Evolutionary conservation across 179 eudicot genomes (phyloP), one percentile per base, ranked within the genome.

Genomic region (Amaranthus tricolor): DNA sequence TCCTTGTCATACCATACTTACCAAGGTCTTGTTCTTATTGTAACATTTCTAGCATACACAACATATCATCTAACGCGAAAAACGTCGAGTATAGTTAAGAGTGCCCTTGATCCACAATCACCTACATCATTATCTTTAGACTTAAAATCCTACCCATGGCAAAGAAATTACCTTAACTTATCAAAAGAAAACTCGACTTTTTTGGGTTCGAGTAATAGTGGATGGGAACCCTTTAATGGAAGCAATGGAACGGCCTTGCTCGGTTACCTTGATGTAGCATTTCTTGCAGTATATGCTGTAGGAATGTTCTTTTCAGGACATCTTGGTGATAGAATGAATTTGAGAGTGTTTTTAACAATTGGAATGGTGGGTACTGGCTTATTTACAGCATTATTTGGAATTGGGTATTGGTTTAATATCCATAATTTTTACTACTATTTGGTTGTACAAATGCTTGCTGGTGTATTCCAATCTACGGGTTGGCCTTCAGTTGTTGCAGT

Each of bases 401-500:
- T 90, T 15, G 98, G 96, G 7, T 94, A 91, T 67, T 94, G 93
- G 92, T 85, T 87, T 1, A 82, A 86, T 64, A 83, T 94, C 48
- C 98, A 94, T 74, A 49, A 83, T 8, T 94, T 94, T 62, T 89
- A 84, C 68, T 94, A 89, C 79, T 94, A 85, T 50, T 78, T 94
- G 81, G 77, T 85, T 11, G 78, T 86, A 1, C 98, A 94, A 80
- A 94, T 94, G 97, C 73, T 92, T 55, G 96, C 97, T 21, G 98
- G 98, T 54, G 82, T 94, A 79, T 86, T 90, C 70, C 98, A 94
- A 70, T 94, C 98, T 0, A 90, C 94, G 5, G 98, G 98, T 0
- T 92, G 98, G 98, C 98, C 98, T 45, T 94, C 98, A 5, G 98
- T 94, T 0, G 97, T 94, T 4, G 98, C 97, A 14, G 91, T 94